A percentile compares a stretch with the other conserved stretches of the same genome.
Conservation (phyloP, 371 early-diverging fungal genomes). For the Apophysomyces ossiformis region DNA sequence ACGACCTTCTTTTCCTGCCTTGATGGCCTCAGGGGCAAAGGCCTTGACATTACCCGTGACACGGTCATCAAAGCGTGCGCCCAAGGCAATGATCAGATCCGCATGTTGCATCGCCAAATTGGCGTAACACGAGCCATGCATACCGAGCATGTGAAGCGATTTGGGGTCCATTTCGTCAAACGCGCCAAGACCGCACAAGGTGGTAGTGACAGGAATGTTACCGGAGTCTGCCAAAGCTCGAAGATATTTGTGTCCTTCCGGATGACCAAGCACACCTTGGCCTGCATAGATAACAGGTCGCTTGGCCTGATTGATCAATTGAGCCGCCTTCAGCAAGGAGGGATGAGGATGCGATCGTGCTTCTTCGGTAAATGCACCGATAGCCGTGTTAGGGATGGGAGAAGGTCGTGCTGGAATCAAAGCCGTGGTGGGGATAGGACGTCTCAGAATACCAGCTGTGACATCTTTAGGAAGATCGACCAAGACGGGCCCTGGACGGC, state of each 20-base stretch:
- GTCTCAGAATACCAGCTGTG: constrained; percentile 86
- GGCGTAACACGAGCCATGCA: constrained; percentile 98
- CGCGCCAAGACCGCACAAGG: constrained; percentile 90
- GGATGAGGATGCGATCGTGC: constrained; percentile 57
- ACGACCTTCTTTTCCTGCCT: constrained; percentile 84
- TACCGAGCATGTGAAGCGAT: constrained; percentile 96
- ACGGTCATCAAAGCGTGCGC: constrained; percentile 98
- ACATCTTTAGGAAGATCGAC: constrained; percentile 98
- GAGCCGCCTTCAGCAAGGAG: constrained; percentile 67
- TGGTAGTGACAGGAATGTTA: constrained; percentile 96
- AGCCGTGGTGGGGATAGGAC: constrained; percentile 78
- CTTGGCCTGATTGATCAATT: constrained; percentile 87
- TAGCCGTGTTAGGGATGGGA: constrained; percentile 53
- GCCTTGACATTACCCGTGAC: constrained; percentile 87
- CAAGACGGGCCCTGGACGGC: constrained; percentile 97
- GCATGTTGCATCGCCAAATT: constrained; percentile 97
- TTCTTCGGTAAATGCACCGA: constrained; percentile 48
- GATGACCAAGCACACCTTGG: constrained; percentile 84
- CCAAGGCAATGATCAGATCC: constrained; percentile 94
- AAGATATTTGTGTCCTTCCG: constrained; percentile 83
- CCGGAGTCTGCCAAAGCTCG: constrained; percentile 80
- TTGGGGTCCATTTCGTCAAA: constrained; percentile 91
- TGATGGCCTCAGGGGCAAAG: constrained; percentile 93
- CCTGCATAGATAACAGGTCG: constrained; percentile 96
- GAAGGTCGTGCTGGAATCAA: constrained; percentile 69